phyloP scores from a whole-genome alignment of 164 flowering plant genomes.

The Akebia trifoliata region DNA sequence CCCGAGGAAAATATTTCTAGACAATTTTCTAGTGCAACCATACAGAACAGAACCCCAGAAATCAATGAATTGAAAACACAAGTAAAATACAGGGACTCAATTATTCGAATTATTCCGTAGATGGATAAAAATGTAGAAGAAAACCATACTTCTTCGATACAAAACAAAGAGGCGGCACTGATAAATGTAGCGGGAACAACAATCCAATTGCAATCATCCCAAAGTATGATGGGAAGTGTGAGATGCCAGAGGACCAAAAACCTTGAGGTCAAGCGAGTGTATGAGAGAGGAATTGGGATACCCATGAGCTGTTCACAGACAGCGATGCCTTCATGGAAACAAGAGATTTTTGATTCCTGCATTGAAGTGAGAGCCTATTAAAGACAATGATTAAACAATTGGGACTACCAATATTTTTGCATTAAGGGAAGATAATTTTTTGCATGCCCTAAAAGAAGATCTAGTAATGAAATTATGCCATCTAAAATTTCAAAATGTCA shows the following conservation, averaged over 20 bases:
- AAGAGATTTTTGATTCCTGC: slow-evolving; percentile 76
- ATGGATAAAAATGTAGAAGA: slow-evolving; percentile 2
- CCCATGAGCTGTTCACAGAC: slow-evolving; percentile 84
- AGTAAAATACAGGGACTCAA: too few species aligned
- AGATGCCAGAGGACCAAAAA: slow-evolving; percentile 94
- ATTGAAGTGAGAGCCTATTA: slow-evolving; percentile 8
- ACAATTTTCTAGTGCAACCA: too few species aligned
- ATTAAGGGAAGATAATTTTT: too few species aligned
- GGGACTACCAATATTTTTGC: too few species aligned
- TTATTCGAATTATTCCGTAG: background rate
- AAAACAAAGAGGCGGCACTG: slow-evolving; percentile 96
- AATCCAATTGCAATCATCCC: slow-evolving; percentile 98
- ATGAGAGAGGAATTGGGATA: slow-evolving; percentile 92
- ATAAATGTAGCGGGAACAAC: slow-evolving; percentile 95
- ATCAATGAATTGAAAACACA: too few species aligned
- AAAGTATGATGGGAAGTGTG: slow-evolving; percentile 85
- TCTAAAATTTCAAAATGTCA: too few species aligned
- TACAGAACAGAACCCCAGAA: too few species aligned
- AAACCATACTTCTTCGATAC: slow-evolving; percentile 85
- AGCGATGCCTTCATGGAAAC: slow-evolving; percentile 87
- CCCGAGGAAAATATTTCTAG: too few species aligned
- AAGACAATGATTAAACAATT: background rate
- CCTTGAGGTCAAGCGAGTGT: slow-evolving; percentile 92
- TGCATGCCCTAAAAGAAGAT: too few species aligned
- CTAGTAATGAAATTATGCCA: too few species aligned